These are phyloP conservation scores for Orbilia oligospora DNA, from an alignment of 2,329 filamentous ascomycete genomes.

Conservation along the genomic window DNA sequence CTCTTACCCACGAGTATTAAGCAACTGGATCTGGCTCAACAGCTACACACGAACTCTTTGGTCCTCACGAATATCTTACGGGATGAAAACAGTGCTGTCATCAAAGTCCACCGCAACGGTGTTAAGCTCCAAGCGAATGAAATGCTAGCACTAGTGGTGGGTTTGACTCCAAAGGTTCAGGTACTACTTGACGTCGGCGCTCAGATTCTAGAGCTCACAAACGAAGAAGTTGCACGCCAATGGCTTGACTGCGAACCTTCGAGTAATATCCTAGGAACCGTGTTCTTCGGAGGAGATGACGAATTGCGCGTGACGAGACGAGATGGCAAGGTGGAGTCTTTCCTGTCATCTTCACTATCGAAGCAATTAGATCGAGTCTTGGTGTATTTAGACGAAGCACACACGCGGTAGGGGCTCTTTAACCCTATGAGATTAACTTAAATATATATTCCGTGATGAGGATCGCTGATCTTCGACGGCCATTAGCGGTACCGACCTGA, in stretches of 20 bases:
- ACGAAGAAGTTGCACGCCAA: constrained; percentile 70
- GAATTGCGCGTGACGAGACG: constrained; percentile 72
- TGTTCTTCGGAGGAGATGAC: constrained; percentile 75
- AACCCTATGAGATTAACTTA: constrained; percentile 66
- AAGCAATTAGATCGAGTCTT: constrained; percentile 74
- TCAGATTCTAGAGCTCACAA: constrained; percentile 76
- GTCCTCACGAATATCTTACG: constrained; percentile 70
- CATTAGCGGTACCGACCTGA: constrained; percentile 65
- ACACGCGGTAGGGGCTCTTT: constrained; percentile 79
- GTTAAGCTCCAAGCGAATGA: constrained; percentile 62
- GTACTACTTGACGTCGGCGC: constrained; percentile 81
- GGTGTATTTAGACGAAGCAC: constrained; percentile 79
- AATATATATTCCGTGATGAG: constrained; percentile 64
- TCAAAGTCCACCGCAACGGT: constrained; percentile 63
- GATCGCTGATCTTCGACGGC: too few relatives aligned
- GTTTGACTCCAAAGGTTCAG: constrained; percentile 67
- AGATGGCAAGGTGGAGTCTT: constrained; percentile 67
- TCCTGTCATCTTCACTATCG: constrained; percentile 74
- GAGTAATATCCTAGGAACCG: constrained; percentile 66
- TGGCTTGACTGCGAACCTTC: constrained; percentile 70
- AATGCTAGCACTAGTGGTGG: constrained; percentile 69
- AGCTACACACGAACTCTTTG: constrained; percentile 77
- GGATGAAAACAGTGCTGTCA: constrained; percentile 33
- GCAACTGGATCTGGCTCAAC: constrained; percentile 72
- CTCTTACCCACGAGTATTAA: constrained; percentile 73